Base-by-base conservation (phyloP, 768 basidiomycete genomes). In the Suillus bovinus region DNA sequence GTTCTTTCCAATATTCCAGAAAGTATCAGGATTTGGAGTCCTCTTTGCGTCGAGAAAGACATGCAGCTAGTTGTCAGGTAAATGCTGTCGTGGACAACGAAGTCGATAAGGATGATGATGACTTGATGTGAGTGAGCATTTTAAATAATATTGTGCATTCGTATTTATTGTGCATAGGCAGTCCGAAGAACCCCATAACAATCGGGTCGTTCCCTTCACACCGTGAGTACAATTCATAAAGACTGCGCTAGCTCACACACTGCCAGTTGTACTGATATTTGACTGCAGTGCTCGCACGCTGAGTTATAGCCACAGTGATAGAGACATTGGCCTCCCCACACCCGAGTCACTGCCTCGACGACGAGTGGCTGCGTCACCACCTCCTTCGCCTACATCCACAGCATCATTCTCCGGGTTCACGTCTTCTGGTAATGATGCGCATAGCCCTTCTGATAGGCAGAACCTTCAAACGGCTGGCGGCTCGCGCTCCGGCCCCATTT, bases 341-440 rank as follows among this genome's bases (percentile, higher is more conserved):
- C 59, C 59, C 5, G 59, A 60, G 53, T 60, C 59, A 52, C 11
- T 60, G 8, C 59, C 59, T 57, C 52, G 34, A 24, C 31, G 34
- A n/a, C n/a, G 16, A 22, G 17, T 38, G 54, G 29, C 22, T 29
- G 11, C 9, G 10, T n/a, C 27, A 52, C 11, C 29, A 33, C 20
- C 52, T 10, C 33, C 10, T 10, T 8, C 33, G 10, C 33, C 1
- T 10, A 2, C 8, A 14, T 8, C 59, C 34, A 31, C 34, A 36
- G 31, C 34, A 57, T n/a, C n/a, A 24, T 24, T 11, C 13, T 22
- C 52, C 16, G n/a, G 36, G 22, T 11, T 39, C 52, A 31, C 17
- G 4, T 53, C 46, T 53, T 39, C 33, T 27, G 10, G 34, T 54
- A 34, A 34, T 36, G 34, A 31, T 27, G 59, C 22, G 22, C 17